These are phyloP conservation scores for Boletus semigastroideus DNA, from an alignment of 1,284 basidiomycete genomes.

Conservation along the genomic window DNA sequence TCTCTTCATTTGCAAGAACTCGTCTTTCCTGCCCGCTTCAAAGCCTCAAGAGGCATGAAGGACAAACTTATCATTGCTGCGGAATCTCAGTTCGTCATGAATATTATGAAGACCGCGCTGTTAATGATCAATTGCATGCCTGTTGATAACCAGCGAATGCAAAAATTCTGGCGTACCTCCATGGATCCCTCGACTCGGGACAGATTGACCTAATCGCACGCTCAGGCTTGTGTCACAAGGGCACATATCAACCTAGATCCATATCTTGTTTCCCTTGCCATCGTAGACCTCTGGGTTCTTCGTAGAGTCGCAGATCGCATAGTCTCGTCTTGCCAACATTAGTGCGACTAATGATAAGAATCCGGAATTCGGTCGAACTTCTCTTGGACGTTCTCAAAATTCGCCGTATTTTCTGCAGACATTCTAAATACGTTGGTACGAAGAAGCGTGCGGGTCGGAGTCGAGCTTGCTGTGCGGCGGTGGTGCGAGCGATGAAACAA, in stretches of 20 bases:
- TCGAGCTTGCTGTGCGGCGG: no score
- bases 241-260: conserved; percentile 12
- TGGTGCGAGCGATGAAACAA: background rate
- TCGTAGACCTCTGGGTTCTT: conserved; percentile 3
- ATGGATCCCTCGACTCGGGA: background rate
- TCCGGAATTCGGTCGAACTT: no score
- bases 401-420: background rate
- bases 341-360: background rate
- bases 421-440: background rate
- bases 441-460: background rate
- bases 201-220: background rate
- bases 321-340: conserved; percentile 9
- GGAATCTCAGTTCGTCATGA: background rate
- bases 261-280: background rate
- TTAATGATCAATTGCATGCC: background rate
- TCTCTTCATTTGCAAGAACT: no score
- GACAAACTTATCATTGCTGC: background rate
- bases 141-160: background rate
- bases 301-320: conserved; percentile 2
- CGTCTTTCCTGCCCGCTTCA: no score
- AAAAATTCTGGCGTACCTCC: background rate
- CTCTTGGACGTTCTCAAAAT: no score
- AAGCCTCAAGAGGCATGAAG: no score
- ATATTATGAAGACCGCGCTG: background rate
- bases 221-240: background rate